Percentiles rank a stretch among this genome's conserved stretches.
Conservation (phyloP, 73 alveolate species). For the Paramecium caudatum region DNA sequence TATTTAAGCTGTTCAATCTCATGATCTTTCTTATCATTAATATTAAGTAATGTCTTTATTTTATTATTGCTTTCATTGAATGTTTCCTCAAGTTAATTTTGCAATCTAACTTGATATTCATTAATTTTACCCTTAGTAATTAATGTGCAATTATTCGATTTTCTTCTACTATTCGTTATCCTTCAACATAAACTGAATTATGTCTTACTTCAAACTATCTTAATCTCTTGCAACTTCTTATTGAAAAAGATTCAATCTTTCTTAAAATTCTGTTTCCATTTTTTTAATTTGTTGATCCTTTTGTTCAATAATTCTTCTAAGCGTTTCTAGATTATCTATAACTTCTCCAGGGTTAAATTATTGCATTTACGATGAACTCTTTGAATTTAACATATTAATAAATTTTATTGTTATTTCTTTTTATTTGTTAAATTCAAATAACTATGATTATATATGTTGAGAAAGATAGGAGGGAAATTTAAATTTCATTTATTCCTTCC, state of each 20-base stretch:
- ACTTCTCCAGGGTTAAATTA: conserved; percentile 2
- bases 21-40: conserved; percentile 25
- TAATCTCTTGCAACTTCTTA: conserved; percentile 51
- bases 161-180: conserved; percentile 17
- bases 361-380: too few species aligned
- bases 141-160: conserved; percentile 24
- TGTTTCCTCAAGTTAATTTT: conserved; percentile 41
- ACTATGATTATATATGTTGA: too few species aligned
- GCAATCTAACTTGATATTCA: background rate
- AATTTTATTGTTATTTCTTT: too few species aligned
- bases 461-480: too few species aligned
- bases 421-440: too few species aligned
- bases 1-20: background rate
- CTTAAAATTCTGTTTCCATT: conserved; percentile 47
- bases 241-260: background rate
- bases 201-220: conserved; percentile 41
- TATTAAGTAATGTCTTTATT: conserved; percentile 40
- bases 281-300: conserved; percentile 15
- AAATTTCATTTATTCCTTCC: too few species aligned
- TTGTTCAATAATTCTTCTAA: background rate
- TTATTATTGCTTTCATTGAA: background rate
- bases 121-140: conserved; percentile 7
- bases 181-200: conserved; percentile 11
- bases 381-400: too few species aligned
- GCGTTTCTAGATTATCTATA: conserved; percentile 16